Base-by-base conservation (phyloP, 2,329 filamentous ascomycete species). In the Dothideomycetes sp. region DNA sequence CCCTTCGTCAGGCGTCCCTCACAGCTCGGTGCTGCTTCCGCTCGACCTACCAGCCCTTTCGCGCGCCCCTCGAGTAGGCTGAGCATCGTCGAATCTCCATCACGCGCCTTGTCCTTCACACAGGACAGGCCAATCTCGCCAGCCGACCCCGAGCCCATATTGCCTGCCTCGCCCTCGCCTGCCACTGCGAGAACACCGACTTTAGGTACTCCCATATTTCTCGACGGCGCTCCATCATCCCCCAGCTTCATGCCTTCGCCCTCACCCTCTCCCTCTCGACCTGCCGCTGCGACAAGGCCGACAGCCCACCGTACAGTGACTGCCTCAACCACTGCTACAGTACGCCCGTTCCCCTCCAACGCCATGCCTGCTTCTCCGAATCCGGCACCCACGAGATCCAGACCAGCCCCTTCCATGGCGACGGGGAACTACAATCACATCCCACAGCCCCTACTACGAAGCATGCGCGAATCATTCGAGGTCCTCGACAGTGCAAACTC, bases 401-500 rank as follows among this genome's bases (percentile, higher is more conserved):
- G 29, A 44, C 40, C 47, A 45, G n/a, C 45, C 45, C 40, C 40
- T 16, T 31, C 40, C 30, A 37, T 37, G 34, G 39, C 39, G 4
- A 37, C 34, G n/a, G 77, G 71, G 50, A 69, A 77, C 11, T 66
- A 87, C 33, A 79, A 80, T 3, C 81, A 84, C 53, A 64, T 96
- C 31, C 83, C 89, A 29, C 79, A 85, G 2, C 71, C 84, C 3
- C 85, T 95, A 51, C 77, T 95, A 27, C 78, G 88, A 53, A 84
- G 85, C 51, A 75, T 98, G 62, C 77, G 91, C 45, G 89, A 96
- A 57, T 86, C 83, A 0, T 98, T 96, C 60, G 85, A 93, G 60
- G 87, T 95, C 43, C 71, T 98, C 34, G 91, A 96, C 60, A 75
- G 85, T 44, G 81, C 91, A 60, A 88, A 86, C 53, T 86, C 91